A percentile compares a stretch with the other conserved stretches of the same genome.
Evolutionary conservation across 495 filamentous ascomycete genomes (phyloP).

Genomic region (Aspergillus bridgeri): DNA sequence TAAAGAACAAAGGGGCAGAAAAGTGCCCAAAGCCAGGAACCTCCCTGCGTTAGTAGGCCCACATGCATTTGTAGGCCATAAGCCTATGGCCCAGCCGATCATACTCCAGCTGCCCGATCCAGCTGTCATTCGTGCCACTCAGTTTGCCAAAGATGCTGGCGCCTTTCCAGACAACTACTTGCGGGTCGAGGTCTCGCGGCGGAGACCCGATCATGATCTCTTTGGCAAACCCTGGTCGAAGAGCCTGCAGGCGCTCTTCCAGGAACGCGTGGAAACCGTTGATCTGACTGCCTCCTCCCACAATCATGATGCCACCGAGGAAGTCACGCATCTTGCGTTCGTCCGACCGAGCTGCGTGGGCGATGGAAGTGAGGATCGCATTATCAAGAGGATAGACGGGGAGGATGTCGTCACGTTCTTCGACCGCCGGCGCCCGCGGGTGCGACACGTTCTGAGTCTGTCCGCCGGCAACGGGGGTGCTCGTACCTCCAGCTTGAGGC

Average conservation of each 20-base stretch:
- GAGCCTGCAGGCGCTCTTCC: conserved; percentile 71
- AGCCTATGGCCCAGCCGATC: conserved; percentile 77
- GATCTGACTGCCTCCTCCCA: conserved; percentile 84
- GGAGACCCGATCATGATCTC: conserved; percentile 85
- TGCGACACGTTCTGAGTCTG: conserved; percentile 20
- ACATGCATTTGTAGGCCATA: conserved; percentile 85
- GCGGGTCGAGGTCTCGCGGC: conserved; percentile 87
- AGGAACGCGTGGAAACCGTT: conserved; percentile 70
- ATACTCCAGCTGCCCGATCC: conserved; percentile 86
- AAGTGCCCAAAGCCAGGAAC: neutral
- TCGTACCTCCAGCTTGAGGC: conserved; percentile 54
- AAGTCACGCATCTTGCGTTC: conserved; percentile 92
- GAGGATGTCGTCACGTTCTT: conserved; percentile 76
- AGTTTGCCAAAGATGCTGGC: conserved; percentile 96
- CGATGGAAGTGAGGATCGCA: conserved; percentile 83
- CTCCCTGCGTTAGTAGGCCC: conserved; percentile 55
- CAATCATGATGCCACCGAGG: conserved; percentile 90
- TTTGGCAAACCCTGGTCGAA: conserved; percentile 67
- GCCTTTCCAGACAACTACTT: conserved; percentile 96
- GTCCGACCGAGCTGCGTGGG: conserved; percentile 80
- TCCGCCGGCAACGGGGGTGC: conserved; percentile 28
- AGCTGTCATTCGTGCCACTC: conserved; percentile 80
- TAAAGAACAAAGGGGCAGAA: conserved; percentile 6
- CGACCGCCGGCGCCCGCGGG: conserved; percentile 41
- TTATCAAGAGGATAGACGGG: conserved; percentile 80